Percentiles rank a stretch among this genome's conserved stretches.
These are phyloP conservation scores for Draba incana DNA, from an alignment of 345 rosid species.

Conservation along the genomic window DNA sequence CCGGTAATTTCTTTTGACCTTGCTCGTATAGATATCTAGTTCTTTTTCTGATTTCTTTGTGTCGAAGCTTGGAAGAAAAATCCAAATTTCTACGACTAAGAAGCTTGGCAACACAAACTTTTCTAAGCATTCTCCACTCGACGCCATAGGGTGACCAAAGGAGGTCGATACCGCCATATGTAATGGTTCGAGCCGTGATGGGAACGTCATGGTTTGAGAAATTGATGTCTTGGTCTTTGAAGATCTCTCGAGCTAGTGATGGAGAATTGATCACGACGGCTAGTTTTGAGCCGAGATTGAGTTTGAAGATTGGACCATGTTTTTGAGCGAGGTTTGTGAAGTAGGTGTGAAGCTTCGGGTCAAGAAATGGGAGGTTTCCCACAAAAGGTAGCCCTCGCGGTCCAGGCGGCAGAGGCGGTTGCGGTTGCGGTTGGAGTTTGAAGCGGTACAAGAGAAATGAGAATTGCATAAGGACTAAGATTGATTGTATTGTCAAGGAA, in stretches of 20 bases:
- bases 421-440: constrained; percentile 23
- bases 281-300: constrained; percentile 46
- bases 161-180: constrained; percentile 50
- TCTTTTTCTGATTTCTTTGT: constrained; percentile 37
- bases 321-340: constrained; percentile 36
- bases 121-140: constrained; percentile 52
- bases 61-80: constrained; percentile 42
- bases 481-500: neutral
- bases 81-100: constrained; percentile 45
- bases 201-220: constrained; percentile 53
- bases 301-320: constrained; percentile 49
- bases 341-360: constrained; percentile 48
- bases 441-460: constrained; percentile 2
- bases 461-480: neutral
- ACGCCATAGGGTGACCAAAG: constrained; percentile 46
- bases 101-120: constrained; percentile 35
- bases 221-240: constrained; percentile 45
- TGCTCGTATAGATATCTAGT: constrained; percentile 23
- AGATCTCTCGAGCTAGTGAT: constrained; percentile 41
- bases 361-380: constrained; percentile 52
- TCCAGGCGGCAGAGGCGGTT: constrained; percentile 47
- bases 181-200: constrained; percentile 16
- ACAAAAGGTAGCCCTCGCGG: constrained; percentile 51
- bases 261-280: constrained; percentile 47
- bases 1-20: constrained; percentile 27